These are phyloP conservation scores for Wilcoxina mikolae DNA, from an alignment of 495 filamentous ascomycete genomes.

Conservation along the genomic window DNA sequence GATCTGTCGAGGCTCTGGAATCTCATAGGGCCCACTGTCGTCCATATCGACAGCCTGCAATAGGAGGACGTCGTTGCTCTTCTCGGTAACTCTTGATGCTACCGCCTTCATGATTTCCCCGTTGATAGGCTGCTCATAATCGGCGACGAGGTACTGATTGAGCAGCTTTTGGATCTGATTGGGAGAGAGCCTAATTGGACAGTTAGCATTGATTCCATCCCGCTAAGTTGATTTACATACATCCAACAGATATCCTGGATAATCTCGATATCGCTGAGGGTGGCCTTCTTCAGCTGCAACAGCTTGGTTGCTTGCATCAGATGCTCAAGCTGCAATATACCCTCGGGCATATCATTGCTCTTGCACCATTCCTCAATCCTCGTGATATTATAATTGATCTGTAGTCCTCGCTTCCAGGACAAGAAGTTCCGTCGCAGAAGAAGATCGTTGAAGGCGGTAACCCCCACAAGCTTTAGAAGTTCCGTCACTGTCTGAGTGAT, in stretches of 20 bases:
- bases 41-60: slow-evolving; percentile 96
- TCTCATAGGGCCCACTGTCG: slow-evolving; percentile 98
- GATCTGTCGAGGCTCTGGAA: slow-evolving; percentile 89
- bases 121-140: slow-evolving; percentile 99
- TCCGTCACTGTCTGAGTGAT: slow-evolving; percentile 91
- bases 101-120: slow-evolving; percentile 99
- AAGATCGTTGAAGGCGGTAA: slow-evolving; percentile 97
- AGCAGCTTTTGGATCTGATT: slow-evolving; percentile 98
- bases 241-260: slow-evolving; percentile 99
- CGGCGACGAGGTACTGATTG: slow-evolving; percentile 96
- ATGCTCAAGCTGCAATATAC: slow-evolving; percentile 93
- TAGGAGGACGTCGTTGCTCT: slow-evolving; percentile 78
- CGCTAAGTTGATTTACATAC: slow-evolving; percentile 38
- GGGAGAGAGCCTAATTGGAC: slow-evolving; percentile 59
- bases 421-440: slow-evolving; percentile 97
- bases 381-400: slow-evolving; percentile 99
- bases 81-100: slow-evolving; percentile 90
- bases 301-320: slow-evolving; percentile 99
- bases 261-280: slow-evolving; percentile 97
- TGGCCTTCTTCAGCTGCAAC: slow-evolving; percentile 96
- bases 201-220: slow-evolving; percentile 4
- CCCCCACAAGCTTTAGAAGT: slow-evolving; percentile 81
- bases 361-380: slow-evolving; percentile 99
- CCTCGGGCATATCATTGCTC: slow-evolving; percentile 98
- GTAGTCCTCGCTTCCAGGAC: slow-evolving; percentile 96